Evolutionary conservation across 306 rosid genomes (phyloP).

Genomic region (Vigna radiata): DNA sequence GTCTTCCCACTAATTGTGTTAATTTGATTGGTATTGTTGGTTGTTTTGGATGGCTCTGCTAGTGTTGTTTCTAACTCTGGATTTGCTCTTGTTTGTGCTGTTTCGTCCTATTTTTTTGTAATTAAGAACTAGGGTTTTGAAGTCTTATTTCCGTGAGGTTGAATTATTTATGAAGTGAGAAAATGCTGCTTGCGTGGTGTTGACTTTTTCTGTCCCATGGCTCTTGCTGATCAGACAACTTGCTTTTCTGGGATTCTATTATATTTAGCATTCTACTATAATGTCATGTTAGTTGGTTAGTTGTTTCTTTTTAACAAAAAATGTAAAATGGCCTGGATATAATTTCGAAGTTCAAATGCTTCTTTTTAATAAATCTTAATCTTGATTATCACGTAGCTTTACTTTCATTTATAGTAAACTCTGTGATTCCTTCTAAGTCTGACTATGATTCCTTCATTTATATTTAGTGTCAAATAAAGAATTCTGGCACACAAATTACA

Average conservation of each 20-base stretch:
- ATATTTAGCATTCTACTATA: no score
- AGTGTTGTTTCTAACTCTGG: not conserved
- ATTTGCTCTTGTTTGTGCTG: not conserved
- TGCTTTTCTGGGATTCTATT: no score
- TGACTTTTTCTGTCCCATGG: no score
- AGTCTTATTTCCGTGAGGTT: not conserved
- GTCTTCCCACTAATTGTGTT: not conserved
- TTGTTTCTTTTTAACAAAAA: conserved; percentile 2
- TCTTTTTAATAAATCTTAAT: no score
- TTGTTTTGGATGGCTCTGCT: not conserved
- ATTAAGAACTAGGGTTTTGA: no score
- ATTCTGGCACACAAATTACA: not conserved
- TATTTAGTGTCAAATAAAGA: conserved; percentile 18
- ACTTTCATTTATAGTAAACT: not conserved
- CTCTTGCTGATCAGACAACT: no score
- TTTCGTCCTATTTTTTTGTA: not conserved
- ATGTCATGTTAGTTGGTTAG: not conserved
- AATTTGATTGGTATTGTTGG: not conserved
- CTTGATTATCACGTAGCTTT: conserved; percentile 6
- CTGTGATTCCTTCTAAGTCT: not conserved
- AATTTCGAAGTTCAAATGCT: not conserved
- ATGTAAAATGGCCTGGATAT: not conserved
- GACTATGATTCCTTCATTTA: not conserved
- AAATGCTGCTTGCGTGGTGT: not conserved
- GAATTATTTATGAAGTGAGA: not conserved